Conservation (phyloP, 1,284 basidiomycete species). For the Veloboletus limbatus region DNA sequence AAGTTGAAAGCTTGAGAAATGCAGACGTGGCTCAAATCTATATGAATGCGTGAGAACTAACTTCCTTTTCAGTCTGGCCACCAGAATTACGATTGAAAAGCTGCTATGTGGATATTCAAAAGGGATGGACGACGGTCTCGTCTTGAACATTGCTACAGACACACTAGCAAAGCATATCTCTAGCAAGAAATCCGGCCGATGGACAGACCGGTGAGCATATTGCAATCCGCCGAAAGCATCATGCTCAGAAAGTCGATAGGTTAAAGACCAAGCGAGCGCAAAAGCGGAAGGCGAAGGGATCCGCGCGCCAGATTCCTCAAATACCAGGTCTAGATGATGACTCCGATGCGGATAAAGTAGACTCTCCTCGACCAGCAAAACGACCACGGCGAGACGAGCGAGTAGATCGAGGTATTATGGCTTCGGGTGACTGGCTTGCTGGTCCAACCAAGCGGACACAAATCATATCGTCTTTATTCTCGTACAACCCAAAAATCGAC, state of each 20-base stretch:
- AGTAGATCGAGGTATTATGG: slow-evolving; percentile 13
- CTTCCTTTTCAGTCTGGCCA: slow-evolving; percentile 19
- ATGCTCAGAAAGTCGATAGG: slow-evolving; percentile 37
- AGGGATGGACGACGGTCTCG: slow-evolving; percentile 64
- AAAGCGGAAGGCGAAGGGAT: slow-evolving; percentile 55
- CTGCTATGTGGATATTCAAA: too few species aligned
- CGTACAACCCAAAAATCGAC: slow-evolving; percentile 72
- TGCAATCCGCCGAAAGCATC: neutral
- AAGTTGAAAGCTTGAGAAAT: too few species aligned
- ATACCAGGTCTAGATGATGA: slow-evolving; percentile 6
- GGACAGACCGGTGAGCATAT: slow-evolving; percentile 74
- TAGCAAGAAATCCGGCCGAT: slow-evolving; percentile 70
- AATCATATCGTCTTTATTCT: slow-evolving; percentile 90
- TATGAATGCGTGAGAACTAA: slow-evolving; percentile 21
- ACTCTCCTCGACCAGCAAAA: slow-evolving; percentile 43
- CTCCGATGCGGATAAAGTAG: slow-evolving; percentile 20
- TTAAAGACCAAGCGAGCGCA: slow-evolving; percentile 66
- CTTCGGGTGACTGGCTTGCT: slow-evolving; percentile 18
- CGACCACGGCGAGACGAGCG: slow-evolving; percentile 44
- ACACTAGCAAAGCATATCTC: slow-evolving; percentile 28
- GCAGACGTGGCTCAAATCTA: slow-evolving; percentile 25
- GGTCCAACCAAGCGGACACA: slow-evolving; percentile 48
- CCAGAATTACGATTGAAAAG: too few species aligned
- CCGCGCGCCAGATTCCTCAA: slow-evolving; percentile 24
- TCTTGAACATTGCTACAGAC: slow-evolving; percentile 63